Percentiles rank a stretch among this genome's conserved stretches.
Conservation (phyloP, 768 basidiomycete genomes). For the Kwoniella sp. region DNA sequence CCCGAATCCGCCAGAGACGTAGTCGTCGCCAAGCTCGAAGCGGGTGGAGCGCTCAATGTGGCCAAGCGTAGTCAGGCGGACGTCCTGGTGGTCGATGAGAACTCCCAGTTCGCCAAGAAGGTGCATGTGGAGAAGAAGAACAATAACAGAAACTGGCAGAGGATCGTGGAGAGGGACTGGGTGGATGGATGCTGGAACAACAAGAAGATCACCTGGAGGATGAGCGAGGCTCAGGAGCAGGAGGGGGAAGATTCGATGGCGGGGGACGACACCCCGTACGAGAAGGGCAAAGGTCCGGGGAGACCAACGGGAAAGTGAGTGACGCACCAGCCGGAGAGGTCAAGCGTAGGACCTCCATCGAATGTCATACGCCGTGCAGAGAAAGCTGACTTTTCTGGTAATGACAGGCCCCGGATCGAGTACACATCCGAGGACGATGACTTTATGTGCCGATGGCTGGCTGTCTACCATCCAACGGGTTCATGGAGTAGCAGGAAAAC, state of each 20-base stretch:
- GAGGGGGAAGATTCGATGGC: constrained; percentile 20
- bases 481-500: constrained; percentile 38
- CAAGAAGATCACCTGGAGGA: constrained; percentile 21
- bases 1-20: constrained; percentile 15
- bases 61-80: constrained; percentile 30
- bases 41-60: constrained; percentile 24
- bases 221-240: not conserved
- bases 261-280: constrained; percentile 21
- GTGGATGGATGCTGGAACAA: constrained; percentile 26
- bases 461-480: constrained; percentile 26
- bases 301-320: constrained; percentile 41
- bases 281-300: constrained; percentile 27
- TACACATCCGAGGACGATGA: constrained; percentile 40
- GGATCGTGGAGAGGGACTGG: constrained; percentile 39
- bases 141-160: constrained; percentile 24
- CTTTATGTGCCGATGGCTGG: constrained; percentile 36
- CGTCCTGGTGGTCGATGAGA: constrained; percentile 30
- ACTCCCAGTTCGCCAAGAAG: constrained; percentile 15
- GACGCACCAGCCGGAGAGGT: too few species aligned
- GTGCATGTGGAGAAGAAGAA: constrained; percentile 20
- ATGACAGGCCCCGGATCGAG: constrained; percentile 24
- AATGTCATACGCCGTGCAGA: too few species aligned
- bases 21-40: constrained; percentile 8
- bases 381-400: not conserved
- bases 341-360: not conserved